Base-by-base conservation (phyloP, 2,329 filamentous ascomycete species). In the Monilinia fructicola region DNA sequence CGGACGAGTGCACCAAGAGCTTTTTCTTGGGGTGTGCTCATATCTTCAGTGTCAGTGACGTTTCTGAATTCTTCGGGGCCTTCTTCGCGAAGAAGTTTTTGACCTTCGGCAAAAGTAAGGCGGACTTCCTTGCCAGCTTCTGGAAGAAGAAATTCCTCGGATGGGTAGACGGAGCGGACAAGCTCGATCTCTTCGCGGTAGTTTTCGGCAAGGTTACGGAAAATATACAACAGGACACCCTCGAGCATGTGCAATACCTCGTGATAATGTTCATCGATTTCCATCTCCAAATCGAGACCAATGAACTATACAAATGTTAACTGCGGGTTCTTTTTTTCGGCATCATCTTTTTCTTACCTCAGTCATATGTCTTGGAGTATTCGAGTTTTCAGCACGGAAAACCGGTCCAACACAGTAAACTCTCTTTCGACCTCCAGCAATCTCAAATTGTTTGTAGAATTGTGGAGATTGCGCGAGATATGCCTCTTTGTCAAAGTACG, bases 271-370 rank as follows among this genome's bases (percentile, higher is more conserved):
- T 93, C 84, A 74, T 91, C 84, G 77, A 95, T 93, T 74, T 92
- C 91, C 91, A 94, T 95, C 78, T 95, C 92, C 76, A 95, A 76
- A 90, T 96, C 92, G 61, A 96, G 89, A 74, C 91, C 91, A 6
- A 89, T 93, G 78, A 95, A 96, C 83, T 86, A 69, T 26, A 21
- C 26, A 54, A 67, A 54, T 69, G 54, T 50, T 16, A 62, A 28
- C n/a, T 38, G 21, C 4, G 21, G 18, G 26, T 14, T 26, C 7
- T 23, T 14, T 26, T 12, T 26, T 52, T 23, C 4, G 12, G 70
- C 3, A 28, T 52, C 11, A 50, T 46, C 12, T 28, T 23, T 50
- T 60, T 38, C 76, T 52, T 74, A 85, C 83, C 79, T 93, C 91
- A 14, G 91, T 94, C 87, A 95, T 88, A 74, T 95, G 91, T 71